A percentile compares a stretch with the other conserved stretches of the same genome.
Evolutionary conservation across 2,329 filamentous ascomycete genomes (phyloP).

Genomic region (Botrytis porri): DNA sequence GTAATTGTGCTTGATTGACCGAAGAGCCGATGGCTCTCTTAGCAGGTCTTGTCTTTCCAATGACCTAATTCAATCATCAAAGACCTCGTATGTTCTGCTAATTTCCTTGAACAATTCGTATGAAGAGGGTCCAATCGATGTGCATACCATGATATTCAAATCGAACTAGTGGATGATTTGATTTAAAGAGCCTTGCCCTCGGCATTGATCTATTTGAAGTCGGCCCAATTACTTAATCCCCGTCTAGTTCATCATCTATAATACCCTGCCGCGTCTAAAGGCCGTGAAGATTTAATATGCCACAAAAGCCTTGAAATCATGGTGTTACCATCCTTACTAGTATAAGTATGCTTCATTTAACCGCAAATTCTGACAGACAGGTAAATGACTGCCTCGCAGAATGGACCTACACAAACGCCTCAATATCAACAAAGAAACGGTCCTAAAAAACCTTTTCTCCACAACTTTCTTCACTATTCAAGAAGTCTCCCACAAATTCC

Average conservation of each 20-base stretch:
- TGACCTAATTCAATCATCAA: background rate
- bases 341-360: constrained; percentile 1
- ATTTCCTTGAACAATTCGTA: background rate
- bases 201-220: background rate
- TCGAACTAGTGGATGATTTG: background rate
- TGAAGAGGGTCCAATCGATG: constrained; percentile 1
- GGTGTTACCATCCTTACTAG: background rate
- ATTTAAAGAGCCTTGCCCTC: background rate
- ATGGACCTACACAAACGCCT: constrained; percentile 1
- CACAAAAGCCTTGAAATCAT: background rate
- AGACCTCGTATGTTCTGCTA: background rate
- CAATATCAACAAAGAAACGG: background rate
- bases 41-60: constrained; percentile 9
- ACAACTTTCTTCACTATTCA: background rate
- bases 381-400: background rate
- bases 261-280: constrained; percentile 13
- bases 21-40: constrained; percentile 8
- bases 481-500: background rate
- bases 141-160: constrained; percentile 8
- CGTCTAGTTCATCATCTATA: background rate
- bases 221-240: constrained; percentile 15
- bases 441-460: background rate
- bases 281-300: background rate
- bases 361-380: background rate
- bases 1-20: background rate